Evolutionary conservation across 176 grass and related monocot species (phyloP), one percentile per base, ranked within the genome.

Genomic region (Carex scoparia): DNA sequence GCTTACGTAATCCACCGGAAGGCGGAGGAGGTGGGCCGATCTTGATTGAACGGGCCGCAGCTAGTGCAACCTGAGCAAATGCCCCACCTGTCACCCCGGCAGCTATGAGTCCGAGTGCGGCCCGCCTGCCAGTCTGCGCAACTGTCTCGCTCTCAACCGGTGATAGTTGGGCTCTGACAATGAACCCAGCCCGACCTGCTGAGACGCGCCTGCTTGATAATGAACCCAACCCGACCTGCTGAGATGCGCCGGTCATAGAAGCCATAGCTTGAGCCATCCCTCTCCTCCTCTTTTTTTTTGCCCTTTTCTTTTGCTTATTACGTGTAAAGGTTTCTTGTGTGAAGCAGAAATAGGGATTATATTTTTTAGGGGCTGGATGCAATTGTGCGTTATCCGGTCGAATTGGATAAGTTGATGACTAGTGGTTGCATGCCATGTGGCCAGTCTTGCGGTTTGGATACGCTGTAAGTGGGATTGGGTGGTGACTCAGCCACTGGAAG

Each of bases 251-350:
- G 63, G 95, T 92, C 89, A 94, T 98, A 55, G 95, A 98, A 86
- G 95, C 93, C 93, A 98, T 95, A 56, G 95, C 90, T 28, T 94
- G 95, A 73, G 91, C 95, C 95, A 92, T 98, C 64, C 82, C 49
- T 85, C 35, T 57, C 42, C 62, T 63, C 4, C 19, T 11, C 46
- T 23, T 84, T 11, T 56, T 84, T 79, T 16, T 72, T 31, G 31
- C 12, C 44, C 38, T 51, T 32, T 49, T 70, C 61, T 64, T 55
- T 56, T 60, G 18, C 19, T 72, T 14, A 12, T n/a, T 62, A 65
- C 18, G 27, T 74, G 74, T 79, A 73, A 77, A 42, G 59, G 62
- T 83, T 77, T 69, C 28, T 63, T 37, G 68, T 35, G 3, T 59
- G 65, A 42, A 80, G 84, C 62, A 49, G 87, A 51, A 48, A 49